A percentile compares a stretch with the other conserved stretches of the same genome.
Conservation (phyloP, 2,329 filamentous ascomycete genomes). For the Tolypocladium tundrense region DNA sequence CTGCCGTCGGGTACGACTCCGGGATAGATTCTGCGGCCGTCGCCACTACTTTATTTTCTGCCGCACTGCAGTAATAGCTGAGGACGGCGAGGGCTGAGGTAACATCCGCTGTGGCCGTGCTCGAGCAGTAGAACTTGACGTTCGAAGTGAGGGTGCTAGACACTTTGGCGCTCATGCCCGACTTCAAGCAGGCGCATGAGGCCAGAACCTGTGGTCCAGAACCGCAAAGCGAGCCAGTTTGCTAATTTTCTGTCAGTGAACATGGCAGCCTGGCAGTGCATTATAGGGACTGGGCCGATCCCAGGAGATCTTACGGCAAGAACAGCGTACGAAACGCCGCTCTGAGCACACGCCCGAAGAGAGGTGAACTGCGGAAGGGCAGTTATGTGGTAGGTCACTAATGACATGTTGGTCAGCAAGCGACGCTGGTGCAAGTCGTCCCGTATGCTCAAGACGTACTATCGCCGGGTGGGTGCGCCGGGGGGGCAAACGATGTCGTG, state of each 20-base stretch:
- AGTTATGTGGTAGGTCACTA: constrained; percentile 45
- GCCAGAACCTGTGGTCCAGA: constrained; percentile 37
- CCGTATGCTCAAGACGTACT: constrained; percentile 24
- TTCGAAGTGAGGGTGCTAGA: constrained; percentile 32
- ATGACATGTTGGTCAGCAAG: neutral
- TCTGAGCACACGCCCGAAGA: constrained; percentile 33
- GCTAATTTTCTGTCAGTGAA: constrained; percentile 7
- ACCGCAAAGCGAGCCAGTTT: constrained; percentile 29
- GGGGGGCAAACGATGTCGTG: constrained; percentile 36
- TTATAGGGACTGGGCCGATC: neutral
- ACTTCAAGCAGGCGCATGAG: constrained; percentile 42
- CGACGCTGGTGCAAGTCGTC: no score
- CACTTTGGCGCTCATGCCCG: constrained; percentile 31
- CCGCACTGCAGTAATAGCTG: constrained; percentile 40
- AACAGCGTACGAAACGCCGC: constrained; percentile 31
- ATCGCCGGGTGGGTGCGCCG: constrained; percentile 37
- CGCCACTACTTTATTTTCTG: constrained; percentile 27
- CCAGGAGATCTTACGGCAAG: constrained; percentile 21
- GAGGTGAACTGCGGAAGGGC: constrained; percentile 35
- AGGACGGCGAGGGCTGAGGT: constrained; percentile 35
- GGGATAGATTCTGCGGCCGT: constrained; percentile 28
- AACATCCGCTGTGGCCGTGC: constrained; percentile 31
- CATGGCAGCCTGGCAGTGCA: constrained; percentile 3
- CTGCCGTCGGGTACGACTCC: constrained; percentile 7
- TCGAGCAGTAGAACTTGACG: constrained; percentile 33